A percentile compares a stretch with the other conserved stretches of the same genome.
These are phyloP conservation scores for Fusarium marasasianum DNA, from an alignment of 2,329 filamentous ascomycete genomes.

Conservation along the genomic window DNA sequence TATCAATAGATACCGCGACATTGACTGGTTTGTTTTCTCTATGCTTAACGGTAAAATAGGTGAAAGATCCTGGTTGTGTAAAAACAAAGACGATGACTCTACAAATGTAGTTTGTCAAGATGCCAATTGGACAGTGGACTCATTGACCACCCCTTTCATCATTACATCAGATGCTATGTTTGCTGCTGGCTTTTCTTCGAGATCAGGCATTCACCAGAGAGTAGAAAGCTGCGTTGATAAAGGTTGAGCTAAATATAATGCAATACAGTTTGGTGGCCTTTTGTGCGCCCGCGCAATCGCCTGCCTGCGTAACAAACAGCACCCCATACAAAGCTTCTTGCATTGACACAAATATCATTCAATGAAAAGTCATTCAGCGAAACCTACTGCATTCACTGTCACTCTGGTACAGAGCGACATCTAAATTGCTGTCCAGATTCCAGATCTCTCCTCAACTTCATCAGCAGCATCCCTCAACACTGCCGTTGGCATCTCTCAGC, in stretches of 20 bases:
- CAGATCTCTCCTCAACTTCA: neutral
- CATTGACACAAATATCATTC: fast-evolving
- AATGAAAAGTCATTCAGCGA: neutral
- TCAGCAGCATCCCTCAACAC: neutral
- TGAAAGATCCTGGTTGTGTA: fast-evolving
- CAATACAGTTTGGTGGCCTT: neutral
- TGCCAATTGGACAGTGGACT: neutral
- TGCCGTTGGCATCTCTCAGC: neutral
- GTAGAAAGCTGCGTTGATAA: too few species aligned
- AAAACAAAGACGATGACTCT: fast-evolving
- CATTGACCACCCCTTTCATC: neutral
- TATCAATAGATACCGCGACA: neutral
- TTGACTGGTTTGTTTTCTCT: fast-evolving
- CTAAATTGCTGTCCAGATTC: neutral
- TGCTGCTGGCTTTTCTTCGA: neutral
- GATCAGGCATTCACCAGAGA: fast-evolving
- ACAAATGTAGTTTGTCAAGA: neutral
- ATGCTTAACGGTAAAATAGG: neutral
- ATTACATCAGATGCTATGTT: fast-evolving
- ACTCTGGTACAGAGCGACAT: neutral
- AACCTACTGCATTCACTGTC: neutral
- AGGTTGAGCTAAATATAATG: neutral
- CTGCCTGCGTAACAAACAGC: neutral
- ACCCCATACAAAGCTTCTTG: neutral
- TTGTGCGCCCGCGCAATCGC: neutral